These are phyloP conservation scores for Hibiscus trionum DNA, from an alignment of 345 rosid species.

Conservation along the genomic window DNA sequence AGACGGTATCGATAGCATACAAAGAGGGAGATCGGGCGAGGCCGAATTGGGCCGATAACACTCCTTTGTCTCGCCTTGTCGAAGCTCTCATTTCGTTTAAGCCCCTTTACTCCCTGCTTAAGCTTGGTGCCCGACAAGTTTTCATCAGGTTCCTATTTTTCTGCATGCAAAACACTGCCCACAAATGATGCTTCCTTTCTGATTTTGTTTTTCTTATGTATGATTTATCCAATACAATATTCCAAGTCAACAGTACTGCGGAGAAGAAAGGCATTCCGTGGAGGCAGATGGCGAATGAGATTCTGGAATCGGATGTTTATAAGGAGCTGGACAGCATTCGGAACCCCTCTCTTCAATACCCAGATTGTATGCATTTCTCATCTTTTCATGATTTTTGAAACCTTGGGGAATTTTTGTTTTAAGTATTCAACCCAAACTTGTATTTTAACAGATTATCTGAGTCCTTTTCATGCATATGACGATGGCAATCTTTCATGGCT, in stretches of 20 bases:
- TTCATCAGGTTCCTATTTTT: slow-evolving; percentile 37
- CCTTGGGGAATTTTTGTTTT: neutral
- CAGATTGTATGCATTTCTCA: slow-evolving; percentile 39
- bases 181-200: too few relatives aligned
- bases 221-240: neutral
- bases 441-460: slow-evolving; percentile 42
- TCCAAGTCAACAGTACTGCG: slow-evolving; percentile 37
- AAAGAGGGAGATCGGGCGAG: slow-evolving; percentile 47
- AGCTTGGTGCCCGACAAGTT: slow-evolving; percentile 60
- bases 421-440: neutral
- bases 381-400: neutral
- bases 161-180: neutral
- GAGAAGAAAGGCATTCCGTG: slow-evolving; percentile 57
- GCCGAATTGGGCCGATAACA: slow-evolving; percentile 65
- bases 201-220: neutral
- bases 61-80: slow-evolving; percentile 49
- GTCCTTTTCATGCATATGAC: slow-evolving; percentile 67
- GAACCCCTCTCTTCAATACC: slow-evolving; percentile 40
- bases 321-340: slow-evolving; percentile 43
- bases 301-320: slow-evolving; percentile 58
- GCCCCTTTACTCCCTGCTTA: slow-evolving; percentile 49
- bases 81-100: slow-evolving; percentile 49
- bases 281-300: slow-evolving; percentile 44
- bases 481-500: slow-evolving; percentile 68
- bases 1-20: slow-evolving; percentile 14